Evolutionary conservation across 2,329 filamentous ascomycete species (phyloP).

Genomic region (Capronia epimyces): DNA sequence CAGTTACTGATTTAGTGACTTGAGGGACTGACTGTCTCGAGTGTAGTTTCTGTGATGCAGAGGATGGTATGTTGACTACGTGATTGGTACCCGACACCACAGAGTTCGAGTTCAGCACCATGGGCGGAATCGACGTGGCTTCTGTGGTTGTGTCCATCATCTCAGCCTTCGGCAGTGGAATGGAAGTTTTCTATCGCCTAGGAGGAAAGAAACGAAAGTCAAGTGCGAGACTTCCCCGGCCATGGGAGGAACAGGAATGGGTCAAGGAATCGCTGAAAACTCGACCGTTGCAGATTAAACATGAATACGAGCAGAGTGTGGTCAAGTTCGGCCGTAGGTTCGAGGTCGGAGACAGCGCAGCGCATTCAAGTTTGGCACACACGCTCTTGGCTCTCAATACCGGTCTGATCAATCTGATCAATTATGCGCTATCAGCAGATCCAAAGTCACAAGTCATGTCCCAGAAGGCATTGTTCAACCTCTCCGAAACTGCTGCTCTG

Average conservation of each 20-base stretch:
- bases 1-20: too few species aligned
- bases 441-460: slow-evolving; percentile 16
- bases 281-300: slow-evolving; percentile 24
- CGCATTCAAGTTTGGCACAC: slow-evolving; percentile 28
- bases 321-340: slow-evolving; percentile 25
- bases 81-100: too few species aligned
- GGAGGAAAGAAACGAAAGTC: slow-evolving; percentile 22
- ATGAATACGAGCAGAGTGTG: slow-evolving; percentile 24
- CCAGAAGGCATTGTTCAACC: slow-evolving; percentile 17
- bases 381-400: slow-evolving; percentile 29
- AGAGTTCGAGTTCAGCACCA: slow-evolving; percentile 1
- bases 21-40: too few species aligned
- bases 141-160: slow-evolving; percentile 27
- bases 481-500: slow-evolving; percentile 26
- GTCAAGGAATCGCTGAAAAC: slow-evolving; percentile 22
- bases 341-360: slow-evolving; percentile 25
- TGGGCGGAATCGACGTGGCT: slow-evolving; percentile 26
- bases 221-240: slow-evolving; percentile 16
- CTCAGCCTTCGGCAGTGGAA: slow-evolving; percentile 26
- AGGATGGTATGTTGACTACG: too few species aligned
- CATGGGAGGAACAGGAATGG: slow-evolving; percentile 26
- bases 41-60: too few species aligned
- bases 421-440: slow-evolving; percentile 19
- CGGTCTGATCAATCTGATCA: slow-evolving; percentile 28
- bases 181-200: slow-evolving; percentile 25